These are phyloP conservation scores for Aspergillus saccharolyticus DNA, from an alignment of 495 filamentous ascomycete genomes.

Conservation along the genomic window DNA sequence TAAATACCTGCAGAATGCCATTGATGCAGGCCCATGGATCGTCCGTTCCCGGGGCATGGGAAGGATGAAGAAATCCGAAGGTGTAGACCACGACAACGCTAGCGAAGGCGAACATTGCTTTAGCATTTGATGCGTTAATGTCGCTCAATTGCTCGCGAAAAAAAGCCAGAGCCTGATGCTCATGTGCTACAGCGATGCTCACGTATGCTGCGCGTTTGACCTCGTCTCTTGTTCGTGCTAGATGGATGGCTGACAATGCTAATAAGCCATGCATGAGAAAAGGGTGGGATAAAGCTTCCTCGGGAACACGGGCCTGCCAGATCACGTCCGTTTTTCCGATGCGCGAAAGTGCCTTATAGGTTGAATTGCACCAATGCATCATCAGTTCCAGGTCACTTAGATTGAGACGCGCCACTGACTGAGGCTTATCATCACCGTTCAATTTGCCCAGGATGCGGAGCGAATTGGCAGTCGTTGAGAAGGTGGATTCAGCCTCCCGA, in stretches of 20 bases:
- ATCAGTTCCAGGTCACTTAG: slow-evolving; percentile 37
- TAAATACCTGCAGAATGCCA: slow-evolving; percentile 40
- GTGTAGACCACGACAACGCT: slow-evolving; percentile 46
- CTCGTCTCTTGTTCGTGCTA: slow-evolving; percentile 31
- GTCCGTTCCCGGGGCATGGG: slow-evolving; percentile 20
- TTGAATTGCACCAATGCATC: slow-evolving; percentile 43
- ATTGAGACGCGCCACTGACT: slow-evolving; percentile 23
- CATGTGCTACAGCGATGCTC: slow-evolving; percentile 42
- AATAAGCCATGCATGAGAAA: slow-evolving; percentile 52
- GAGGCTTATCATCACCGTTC: slow-evolving; percentile 9
- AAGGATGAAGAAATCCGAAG: slow-evolving; percentile 42
- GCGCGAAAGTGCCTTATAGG: slow-evolving; percentile 28
- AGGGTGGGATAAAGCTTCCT: slow-evolving; percentile 42
- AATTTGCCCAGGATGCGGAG: slow-evolving; percentile 25
- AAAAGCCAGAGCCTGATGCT: slow-evolving; percentile 41
- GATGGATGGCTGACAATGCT: slow-evolving; percentile 44
- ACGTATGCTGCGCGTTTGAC: slow-evolving; percentile 25
- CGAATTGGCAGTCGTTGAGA: slow-evolving; percentile 18
- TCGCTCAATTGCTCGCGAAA: slow-evolving; percentile 40
- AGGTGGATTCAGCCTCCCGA: slow-evolving; percentile 16
- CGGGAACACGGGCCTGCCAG: slow-evolving; percentile 41
- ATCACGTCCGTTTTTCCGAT: slow-evolving; percentile 30
- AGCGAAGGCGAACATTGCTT: slow-evolving; percentile 49
- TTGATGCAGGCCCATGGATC: slow-evolving; percentile 36
- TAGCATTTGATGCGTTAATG: slow-evolving; percentile 40